A percentile compares a stretch with the other conserved stretches of the same genome.
phyloP scores from a whole-genome alignment of 1,284 basidiomycete species.

The Austroboletus niveus region DNA sequence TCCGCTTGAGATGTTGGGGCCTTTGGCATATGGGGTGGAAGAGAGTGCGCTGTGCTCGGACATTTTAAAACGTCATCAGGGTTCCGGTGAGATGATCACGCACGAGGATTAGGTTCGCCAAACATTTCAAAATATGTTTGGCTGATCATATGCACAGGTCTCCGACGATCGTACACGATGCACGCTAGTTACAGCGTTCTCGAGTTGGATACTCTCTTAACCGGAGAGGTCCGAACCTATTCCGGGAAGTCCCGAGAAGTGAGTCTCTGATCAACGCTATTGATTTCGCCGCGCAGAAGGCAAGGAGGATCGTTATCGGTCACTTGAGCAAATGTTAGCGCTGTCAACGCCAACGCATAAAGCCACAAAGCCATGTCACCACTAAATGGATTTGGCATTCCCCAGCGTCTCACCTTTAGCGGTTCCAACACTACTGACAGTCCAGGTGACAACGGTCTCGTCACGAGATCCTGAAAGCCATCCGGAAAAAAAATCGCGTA shows the following conservation, averaged over 20 bases:
- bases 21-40: not conserved
- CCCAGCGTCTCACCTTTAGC: not conserved
- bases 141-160: not conserved
- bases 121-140: conserved; percentile 1
- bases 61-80: not conserved
- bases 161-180: conserved; percentile 1
- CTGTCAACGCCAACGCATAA: conserved; percentile 1
- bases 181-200: not conserved
- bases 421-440: not conserved
- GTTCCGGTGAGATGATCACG: not conserved
- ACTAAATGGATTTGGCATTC: not conserved
- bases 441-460: not conserved
- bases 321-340: not conserved
- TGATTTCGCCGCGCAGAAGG: not conserved
- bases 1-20: not conserved
- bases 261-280: not conserved
- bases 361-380: not conserved
- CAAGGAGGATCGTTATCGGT: not conserved
- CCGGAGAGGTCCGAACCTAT: conserved; percentile 5
- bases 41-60: not conserved
- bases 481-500: not conserved
- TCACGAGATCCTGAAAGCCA: not conserved
- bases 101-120: conserved; percentile 1
- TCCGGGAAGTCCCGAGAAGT: conserved; percentile 2
- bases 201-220: not conserved